A percentile compares a stretch with the other conserved stretches of the same genome.
Conservation (phyloP, 75 land plant genomes). For the Chamaecyparis obtusa region DNA sequence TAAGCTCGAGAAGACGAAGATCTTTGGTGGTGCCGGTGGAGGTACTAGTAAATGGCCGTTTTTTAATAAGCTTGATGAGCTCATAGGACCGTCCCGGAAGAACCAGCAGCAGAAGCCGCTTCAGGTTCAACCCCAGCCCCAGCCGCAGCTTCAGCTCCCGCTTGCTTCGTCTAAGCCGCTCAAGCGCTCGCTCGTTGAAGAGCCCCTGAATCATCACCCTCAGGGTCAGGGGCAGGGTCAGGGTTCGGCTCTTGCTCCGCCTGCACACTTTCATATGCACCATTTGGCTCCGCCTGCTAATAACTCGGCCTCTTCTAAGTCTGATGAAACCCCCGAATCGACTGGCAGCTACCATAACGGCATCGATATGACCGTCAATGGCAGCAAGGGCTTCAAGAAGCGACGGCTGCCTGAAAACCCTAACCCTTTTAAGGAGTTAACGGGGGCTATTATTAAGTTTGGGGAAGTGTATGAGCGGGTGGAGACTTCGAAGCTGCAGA, state of each 20-base stretch:
- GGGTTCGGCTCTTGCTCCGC: not conserved
- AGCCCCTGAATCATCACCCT: not conserved
- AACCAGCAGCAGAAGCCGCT: constrained; percentile 14
- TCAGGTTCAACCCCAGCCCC: not conserved
- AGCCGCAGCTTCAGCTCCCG: not conserved
- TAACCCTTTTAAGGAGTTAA: constrained; percentile 35
- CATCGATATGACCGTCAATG: constrained; percentile 5
- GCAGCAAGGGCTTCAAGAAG: constrained; percentile 16
- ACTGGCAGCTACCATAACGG: constrained; percentile 41
- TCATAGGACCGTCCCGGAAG: constrained; percentile 53
- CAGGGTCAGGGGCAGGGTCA: too few relatives aligned
- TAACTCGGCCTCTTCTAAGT: constrained; percentile 24
- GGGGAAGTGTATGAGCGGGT: constrained; percentile 73
- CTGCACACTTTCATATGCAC: not conserved
- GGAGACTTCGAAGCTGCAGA: constrained; percentile 61
- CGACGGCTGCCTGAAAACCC: constrained; percentile 11
- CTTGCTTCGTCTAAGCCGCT: not conserved
- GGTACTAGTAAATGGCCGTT: constrained; percentile 57
- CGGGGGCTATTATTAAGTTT: constrained; percentile 52
- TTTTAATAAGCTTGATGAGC: constrained; percentile 47
- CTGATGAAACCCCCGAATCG: constrained; percentile 30
- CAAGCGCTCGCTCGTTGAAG: not conserved
- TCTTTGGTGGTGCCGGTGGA: constrained; percentile 6
- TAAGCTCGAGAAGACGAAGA: constrained; percentile 59
- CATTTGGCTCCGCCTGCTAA: constrained; percentile 11